Percentiles rank a stretch among this genome's conserved stretches.
phyloP scores from a whole-genome alignment of 768 basidiomycete species.

The Lactarius sp. region DNA sequence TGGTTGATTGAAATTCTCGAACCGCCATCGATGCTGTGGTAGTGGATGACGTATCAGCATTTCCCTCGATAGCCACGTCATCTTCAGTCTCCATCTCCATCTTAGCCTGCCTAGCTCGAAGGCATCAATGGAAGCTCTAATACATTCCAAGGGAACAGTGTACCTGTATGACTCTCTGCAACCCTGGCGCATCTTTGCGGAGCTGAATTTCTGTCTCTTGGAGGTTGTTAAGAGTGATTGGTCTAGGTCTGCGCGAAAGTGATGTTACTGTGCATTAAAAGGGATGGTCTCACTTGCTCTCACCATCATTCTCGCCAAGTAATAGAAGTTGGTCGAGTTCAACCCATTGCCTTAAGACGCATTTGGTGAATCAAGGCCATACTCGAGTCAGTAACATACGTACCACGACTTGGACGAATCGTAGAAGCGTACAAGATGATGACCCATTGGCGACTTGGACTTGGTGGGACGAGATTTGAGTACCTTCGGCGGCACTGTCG shows the following conservation, averaged over 20 bases:
- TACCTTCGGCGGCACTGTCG: constrained; percentile 36
- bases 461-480: constrained; percentile 34
- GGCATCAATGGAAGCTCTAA: background rate
- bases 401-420: constrained; percentile 65
- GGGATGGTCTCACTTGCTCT: constrained; percentile 26
- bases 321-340: constrained; percentile 49
- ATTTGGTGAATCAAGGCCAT: background rate
- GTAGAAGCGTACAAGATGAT: constrained; percentile 76
- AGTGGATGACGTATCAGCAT: background rate
- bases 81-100: constrained; percentile 24
- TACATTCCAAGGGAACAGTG: background rate
- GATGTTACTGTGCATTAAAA: background rate
- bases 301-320: constrained; percentile 68
- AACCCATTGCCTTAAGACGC: constrained; percentile 55
- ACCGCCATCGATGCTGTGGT: background rate
- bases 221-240: constrained; percentile 53
- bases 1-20: background rate
- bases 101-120: constrained; percentile 13
- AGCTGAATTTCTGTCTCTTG: constrained; percentile 58
- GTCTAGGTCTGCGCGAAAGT: constrained; percentile 53
- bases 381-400: constrained; percentile 19
- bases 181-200: constrained; percentile 42
- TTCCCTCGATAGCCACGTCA: constrained; percentile 11
- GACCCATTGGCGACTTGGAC: constrained; percentile 37
- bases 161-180: constrained; percentile 61